A percentile compares a stretch with the other conserved stretches of the same genome.
These are phyloP conservation scores for Naematelia encephala DNA, from an alignment of 768 basidiomycete species.

Conservation along the genomic window DNA sequence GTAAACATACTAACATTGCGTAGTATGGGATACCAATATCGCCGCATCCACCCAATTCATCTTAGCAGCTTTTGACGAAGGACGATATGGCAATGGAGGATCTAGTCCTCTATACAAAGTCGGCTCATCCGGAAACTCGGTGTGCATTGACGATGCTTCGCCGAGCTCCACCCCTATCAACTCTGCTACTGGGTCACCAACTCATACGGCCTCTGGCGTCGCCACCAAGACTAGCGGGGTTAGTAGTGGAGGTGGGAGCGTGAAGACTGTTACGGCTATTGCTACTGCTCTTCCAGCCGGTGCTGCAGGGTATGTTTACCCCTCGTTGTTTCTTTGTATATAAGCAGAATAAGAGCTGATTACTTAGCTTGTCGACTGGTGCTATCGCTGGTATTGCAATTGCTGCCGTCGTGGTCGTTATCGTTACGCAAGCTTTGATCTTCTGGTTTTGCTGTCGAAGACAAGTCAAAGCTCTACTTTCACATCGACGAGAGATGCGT, in stretches of 20 bases:
- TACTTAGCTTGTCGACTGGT: constrained; percentile 26
- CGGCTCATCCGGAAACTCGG: constrained; percentile 54
- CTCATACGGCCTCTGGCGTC: constrained; percentile 16
- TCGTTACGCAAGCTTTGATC: constrained; percentile 28
- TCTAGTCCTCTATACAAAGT: constrained; percentile 59
- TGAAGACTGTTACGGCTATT: constrained; percentile 43
- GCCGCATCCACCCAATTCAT: constrained; percentile 58
- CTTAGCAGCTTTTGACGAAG: constrained; percentile 33
- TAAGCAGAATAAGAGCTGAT: constrained; percentile 4
- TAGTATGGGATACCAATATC: constrained; percentile 61
- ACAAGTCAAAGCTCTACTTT: constrained; percentile 28
- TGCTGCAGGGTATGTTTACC: constrained; percentile 30
- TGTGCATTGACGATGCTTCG: constrained; percentile 59
- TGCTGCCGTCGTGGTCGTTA: constrained; percentile 25
- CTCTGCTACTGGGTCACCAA: background rate
- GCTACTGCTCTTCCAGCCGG: constrained; percentile 18
- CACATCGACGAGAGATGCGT: constrained; percentile 33
- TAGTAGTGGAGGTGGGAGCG: constrained; percentile 9
- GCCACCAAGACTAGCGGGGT: constrained; percentile 9
- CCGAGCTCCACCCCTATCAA: constrained; percentile 41
- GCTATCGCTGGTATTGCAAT: constrained; percentile 28
- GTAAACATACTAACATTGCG: constrained; percentile 37
- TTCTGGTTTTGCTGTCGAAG: constrained; percentile 45
- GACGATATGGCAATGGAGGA: constrained; percentile 56
- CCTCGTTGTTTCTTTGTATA: background rate